A percentile compares a stretch with the other conserved stretches of the same genome.
These are phyloP conservation scores for Leccinum subspadiceum DNA, from an alignment of 1,284 basidiomycete genomes.

Conservation along the genomic window DNA sequence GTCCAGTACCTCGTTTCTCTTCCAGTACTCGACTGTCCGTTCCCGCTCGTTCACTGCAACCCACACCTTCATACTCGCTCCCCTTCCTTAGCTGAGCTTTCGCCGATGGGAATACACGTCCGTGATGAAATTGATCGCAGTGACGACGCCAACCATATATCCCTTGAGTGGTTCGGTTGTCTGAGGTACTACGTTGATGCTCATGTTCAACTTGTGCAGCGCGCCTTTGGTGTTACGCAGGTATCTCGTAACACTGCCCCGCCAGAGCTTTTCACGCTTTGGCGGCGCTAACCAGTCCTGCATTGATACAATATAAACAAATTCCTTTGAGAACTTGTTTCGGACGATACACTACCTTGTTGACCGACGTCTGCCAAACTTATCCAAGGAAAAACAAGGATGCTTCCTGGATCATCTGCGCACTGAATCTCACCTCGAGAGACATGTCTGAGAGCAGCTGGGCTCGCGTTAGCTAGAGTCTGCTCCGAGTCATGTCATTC, in stretches of 20 bases:
- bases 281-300: slow-evolving; percentile 27
- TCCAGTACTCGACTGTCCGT: slow-evolving; percentile 20
- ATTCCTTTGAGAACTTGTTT: background rate
- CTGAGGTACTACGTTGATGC: slow-evolving; percentile 18
- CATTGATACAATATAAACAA: background rate
- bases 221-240: slow-evolving; percentile 25
- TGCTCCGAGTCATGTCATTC: background rate
- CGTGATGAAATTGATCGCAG: slow-evolving; percentile 23
- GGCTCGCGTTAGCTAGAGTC: background rate
- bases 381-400: slow-evolving; percentile 25
- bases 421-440: slow-evolving; percentile 18
- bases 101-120: slow-evolving; percentile 21
- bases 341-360: slow-evolving; percentile 14
- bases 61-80: slow-evolving; percentile 24
- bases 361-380: slow-evolving; percentile 2
- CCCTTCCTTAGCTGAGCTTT: slow-evolving; percentile 11
- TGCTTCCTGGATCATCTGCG: slow-evolving; percentile 28
- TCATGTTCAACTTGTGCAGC: slow-evolving; percentile 15
- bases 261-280: slow-evolving; percentile 25
- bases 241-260: slow-evolving; percentile 25
- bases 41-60: slow-evolving; percentile 17
- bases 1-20: slow-evolving; percentile 19
- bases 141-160: slow-evolving; percentile 17
- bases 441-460: slow-evolving; percentile 20
- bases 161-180: slow-evolving; percentile 14